phyloP scores from a whole-genome alignment of 176 grass and related monocot species.

The Raddia distichophylla region DNA sequence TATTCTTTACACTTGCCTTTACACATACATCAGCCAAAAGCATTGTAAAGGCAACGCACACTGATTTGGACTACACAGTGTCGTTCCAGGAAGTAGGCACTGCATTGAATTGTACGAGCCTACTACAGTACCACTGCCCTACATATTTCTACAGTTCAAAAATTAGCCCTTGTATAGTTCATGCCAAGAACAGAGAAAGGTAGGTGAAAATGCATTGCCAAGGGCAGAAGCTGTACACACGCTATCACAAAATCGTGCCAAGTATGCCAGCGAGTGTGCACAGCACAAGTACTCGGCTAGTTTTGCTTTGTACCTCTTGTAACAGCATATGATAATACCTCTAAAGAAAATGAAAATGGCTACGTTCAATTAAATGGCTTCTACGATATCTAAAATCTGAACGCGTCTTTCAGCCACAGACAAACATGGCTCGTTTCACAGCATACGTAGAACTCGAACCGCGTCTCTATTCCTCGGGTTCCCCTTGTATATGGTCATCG shows the following conservation, averaged over 20 bases:
- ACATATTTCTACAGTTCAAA: not conserved
- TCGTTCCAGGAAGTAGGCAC: not conserved
- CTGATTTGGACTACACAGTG: not conserved
- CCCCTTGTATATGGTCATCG: slow-evolving; percentile 67
- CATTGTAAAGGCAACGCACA: slow-evolving; percentile 28
- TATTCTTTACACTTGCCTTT: slow-evolving; percentile 13
- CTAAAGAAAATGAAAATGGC: not conserved
- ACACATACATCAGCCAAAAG: slow-evolving; percentile 6
- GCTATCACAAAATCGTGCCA: not conserved
- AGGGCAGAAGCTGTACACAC: not conserved
- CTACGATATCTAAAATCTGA: not conserved
- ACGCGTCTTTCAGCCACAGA: not conserved
- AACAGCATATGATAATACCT: not conserved
- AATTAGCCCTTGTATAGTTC: not conserved
- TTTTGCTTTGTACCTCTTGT: not conserved
- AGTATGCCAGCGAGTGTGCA: not conserved
- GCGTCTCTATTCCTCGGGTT: slow-evolving; percentile 52
- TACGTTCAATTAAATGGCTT: not conserved
- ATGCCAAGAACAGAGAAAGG: not conserved
- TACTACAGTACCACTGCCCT: not conserved
- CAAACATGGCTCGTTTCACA: slow-evolving; percentile 11
- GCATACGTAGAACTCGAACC: slow-evolving; percentile 43
- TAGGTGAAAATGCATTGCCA: not conserved
- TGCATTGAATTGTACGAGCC: not conserved
- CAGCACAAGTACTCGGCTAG: not conserved